These are phyloP conservation scores for Coemansia sp. DNA, from an alignment of 192 early-diverging fungal genomes.

Conservation along the genomic window DNA sequence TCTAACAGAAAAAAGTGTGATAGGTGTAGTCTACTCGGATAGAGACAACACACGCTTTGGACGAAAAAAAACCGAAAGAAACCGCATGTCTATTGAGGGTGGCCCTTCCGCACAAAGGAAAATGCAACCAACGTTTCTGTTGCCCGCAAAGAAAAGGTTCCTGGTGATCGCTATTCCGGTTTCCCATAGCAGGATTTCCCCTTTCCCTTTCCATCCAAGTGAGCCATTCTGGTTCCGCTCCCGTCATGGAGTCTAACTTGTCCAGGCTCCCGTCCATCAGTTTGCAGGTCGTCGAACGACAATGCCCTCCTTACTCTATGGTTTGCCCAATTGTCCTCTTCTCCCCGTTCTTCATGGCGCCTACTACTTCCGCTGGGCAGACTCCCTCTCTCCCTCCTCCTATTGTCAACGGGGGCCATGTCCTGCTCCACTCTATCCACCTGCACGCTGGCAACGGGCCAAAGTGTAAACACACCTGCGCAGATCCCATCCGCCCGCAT, in stretches of 20 bases:
- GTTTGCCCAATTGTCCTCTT: not conserved
- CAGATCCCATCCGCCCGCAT: not conserved
- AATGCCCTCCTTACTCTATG: not conserved
- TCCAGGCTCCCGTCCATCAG: too few relatives aligned
- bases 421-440: not conserved
- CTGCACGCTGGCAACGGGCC: not conserved
- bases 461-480: not conserved
- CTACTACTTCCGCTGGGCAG: not conserved
- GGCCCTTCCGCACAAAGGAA: not conserved
- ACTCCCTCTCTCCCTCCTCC: not conserved
- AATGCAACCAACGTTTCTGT: not conserved
- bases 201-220: not conserved
- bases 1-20: not conserved
- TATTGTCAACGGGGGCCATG: not conserved
- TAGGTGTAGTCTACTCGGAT: not conserved
- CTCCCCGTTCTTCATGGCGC: too few relatives aligned
- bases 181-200: not conserved
- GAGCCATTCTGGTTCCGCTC: not conserved
- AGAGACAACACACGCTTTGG: not conserved
- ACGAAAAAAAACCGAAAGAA: not conserved
- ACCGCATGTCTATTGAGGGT: not conserved
- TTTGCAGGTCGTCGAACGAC: not conserved
- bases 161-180: not conserved
- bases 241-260: not conserved
- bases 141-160: conserved; percentile 1